Evolutionary conservation across 2,329 filamentous ascomycete species (phyloP), one percentile per base, ranked within the genome.

Genomic region (Raffaelea ambrosiae): DNA sequence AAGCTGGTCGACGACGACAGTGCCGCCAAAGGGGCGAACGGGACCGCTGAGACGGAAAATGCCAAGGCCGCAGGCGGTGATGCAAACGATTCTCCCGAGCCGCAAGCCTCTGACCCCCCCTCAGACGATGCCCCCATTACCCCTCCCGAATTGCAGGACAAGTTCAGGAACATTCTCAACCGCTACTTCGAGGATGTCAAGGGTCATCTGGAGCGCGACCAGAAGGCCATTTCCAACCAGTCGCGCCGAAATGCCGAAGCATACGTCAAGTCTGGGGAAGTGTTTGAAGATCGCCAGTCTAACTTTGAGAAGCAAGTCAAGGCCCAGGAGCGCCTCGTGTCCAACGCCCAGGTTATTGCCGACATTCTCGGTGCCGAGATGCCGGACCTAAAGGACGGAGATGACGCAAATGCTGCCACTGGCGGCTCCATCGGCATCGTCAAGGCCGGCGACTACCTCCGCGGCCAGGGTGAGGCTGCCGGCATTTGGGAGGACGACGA

Each of bases 401-500:
- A 93, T 43, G 79, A 86, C 48, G 68, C 79, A 20, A 76, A 84
- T 40, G 72, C 76, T 29, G 68, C 76, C 21, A 75, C 80, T 0
- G 85, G 86, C 59, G 83, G 87, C 46, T 84, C 85, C 1, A 96
- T 98, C 57, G 93, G 93, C 31, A 77, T 97, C 36, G 86, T 97
- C 57, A 97, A 96, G 67, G 86, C 90, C 11, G 88, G 88, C 1
- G 91, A 97, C 57, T 97, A 96, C 59, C 73, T 97, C 36, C 85
- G 88, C 35, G 90, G 89, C 13, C 87, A 94, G 62, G 85, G 84
- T 20, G 91, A 97, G 50, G 90, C 89, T 19, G 79, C 90, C 21
- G 93, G 93, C 0, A 97, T 98, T 53, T 98, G 93, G 93, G 90
- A 96, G 68, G 93, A 98, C 58, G 93, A 98, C 61, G 93, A 98